Base-by-base conservation (phyloP, 345 rosid species). In the Brassica rapa region DNA sequence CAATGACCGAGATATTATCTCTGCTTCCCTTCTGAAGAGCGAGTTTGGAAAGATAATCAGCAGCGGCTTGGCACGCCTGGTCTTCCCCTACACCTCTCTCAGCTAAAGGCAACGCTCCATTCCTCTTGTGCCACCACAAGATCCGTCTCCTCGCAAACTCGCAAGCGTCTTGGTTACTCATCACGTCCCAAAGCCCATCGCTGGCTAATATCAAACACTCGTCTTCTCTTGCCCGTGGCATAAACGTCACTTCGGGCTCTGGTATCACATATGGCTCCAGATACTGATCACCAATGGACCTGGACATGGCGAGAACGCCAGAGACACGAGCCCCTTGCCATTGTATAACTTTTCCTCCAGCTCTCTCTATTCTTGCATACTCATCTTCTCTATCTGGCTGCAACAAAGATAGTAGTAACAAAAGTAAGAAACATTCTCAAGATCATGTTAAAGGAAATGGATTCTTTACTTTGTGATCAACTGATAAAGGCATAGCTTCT, bases 41-140 rank as follows among this genome's bases (percentile, higher is more conserved):
- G 1, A 53, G 59, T 1, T 53, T 53, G 0, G 59, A 53, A 10
- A 53, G 59, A 53, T 15, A 53, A 15, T 53, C 59, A 53, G 59
- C 59, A 6, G 59, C 59, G 10, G 59, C 59, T 53, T 53, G 59
- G 59, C 59, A 53, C 23, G 59, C 59, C 23, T 53, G 21, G 59
- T 53, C 59, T 53, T 53, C 59, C 59, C 59, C 59, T 53, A 53
- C 59, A 15, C 59, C 59, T 53, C 59, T 53, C 59, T 53, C 59
- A 15, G 23, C 59, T 53, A 53, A 15, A 53, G 59, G 59, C 59
- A 53, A 53, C 2, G 59, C 59, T 53, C 59, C 59, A 53, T 53
- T 53, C 59, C 3, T 53, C 10, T 6, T 53, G 10, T 53, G 59
- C 59, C 59, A 53, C 10, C 2, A 53, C 6, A 53, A 53, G 59